A percentile compares a stretch with the other conserved stretches of the same genome.
These are phyloP conservation scores for Lachancea cidri DNA, from an alignment of 805 yeast species.

Conservation along the genomic window DNA sequence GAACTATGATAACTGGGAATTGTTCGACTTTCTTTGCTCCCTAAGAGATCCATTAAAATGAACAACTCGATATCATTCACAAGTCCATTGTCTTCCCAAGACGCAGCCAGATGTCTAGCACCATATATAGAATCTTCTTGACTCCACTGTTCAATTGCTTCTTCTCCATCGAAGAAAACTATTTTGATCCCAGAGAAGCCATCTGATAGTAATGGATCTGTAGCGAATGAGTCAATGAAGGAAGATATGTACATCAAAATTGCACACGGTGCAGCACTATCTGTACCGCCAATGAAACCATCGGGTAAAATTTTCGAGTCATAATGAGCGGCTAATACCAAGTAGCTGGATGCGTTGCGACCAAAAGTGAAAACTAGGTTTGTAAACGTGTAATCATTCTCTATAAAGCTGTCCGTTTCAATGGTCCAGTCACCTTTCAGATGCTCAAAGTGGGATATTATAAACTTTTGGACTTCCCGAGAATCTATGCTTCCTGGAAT, in stretches of 20 bases:
- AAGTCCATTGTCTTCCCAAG: constrained; percentile 29
- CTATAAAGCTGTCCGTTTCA: constrained; percentile 35
- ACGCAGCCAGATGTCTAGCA: constrained; percentile 43
- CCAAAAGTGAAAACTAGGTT: constrained; percentile 35
- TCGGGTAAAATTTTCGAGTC: constrained; percentile 45
- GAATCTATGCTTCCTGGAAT: constrained; percentile 42
- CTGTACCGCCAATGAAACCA: constrained; percentile 59
- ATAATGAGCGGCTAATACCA: constrained; percentile 49
- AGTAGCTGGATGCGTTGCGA: constrained; percentile 21
- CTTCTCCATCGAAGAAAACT: constrained; percentile 58
- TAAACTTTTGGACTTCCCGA: constrained; percentile 33
- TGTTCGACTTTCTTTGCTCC: constrained; percentile 19
- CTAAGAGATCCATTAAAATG: constrained; percentile 45
- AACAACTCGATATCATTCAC: constrained; percentile 39
- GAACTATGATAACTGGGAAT: constrained; percentile 41
- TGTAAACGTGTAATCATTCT: constrained; percentile 34
- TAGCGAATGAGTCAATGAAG: constrained; percentile 18
- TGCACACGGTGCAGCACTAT: constrained; percentile 55
- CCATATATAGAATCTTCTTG: constrained; percentile 52
- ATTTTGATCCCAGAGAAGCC: constrained; percentile 38
- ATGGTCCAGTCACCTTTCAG: constrained; percentile 25
- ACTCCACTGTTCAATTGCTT: constrained; percentile 51
- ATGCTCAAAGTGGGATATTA: constrained; percentile 30
- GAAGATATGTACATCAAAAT: constrained; percentile 43
- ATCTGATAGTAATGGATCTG: constrained; percentile 14